phyloP scores from a whole-genome alignment of 2,329 filamentous ascomycete genomes.

The Cylindrodendrum hubeiense region DNA sequence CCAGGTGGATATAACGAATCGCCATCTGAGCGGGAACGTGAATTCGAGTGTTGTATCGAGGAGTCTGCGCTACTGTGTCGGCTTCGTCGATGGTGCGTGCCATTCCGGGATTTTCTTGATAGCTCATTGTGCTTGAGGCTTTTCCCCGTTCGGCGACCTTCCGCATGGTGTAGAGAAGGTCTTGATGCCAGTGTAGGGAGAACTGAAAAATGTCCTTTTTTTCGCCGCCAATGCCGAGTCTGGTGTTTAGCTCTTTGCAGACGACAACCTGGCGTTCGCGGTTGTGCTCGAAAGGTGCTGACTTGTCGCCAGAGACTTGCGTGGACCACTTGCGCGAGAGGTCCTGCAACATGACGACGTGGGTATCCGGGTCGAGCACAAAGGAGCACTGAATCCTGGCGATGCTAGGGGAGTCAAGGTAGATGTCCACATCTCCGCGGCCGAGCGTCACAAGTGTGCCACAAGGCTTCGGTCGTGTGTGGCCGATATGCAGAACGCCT shows the following conservation, averaged over 20 bases:
- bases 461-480: background rate
- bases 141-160: background rate
- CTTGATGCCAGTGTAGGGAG: background rate
- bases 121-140: background rate
- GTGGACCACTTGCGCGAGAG: background rate
- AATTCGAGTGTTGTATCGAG: background rate
- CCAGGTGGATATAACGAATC: background rate
- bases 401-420: background rate
- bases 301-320: background rate
- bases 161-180: background rate
- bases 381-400: background rate
- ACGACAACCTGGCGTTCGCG: conserved; percentile 3
- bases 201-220: background rate
- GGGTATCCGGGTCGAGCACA: background rate
- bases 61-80: background rate
- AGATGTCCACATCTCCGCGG: background rate
- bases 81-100: conserved; percentile 1
- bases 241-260: background rate
- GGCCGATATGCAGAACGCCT: background rate
- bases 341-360: background rate
- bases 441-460: background rate
- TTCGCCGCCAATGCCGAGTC: background rate
- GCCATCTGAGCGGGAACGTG: background rate
- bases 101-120: background rate
- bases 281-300: background rate